Percentiles rank a stretch among this genome's conserved stretches.
phyloP scores from a whole-genome alignment of 371 early-diverging fungal genomes.

The Mortierella sp. region DNA sequence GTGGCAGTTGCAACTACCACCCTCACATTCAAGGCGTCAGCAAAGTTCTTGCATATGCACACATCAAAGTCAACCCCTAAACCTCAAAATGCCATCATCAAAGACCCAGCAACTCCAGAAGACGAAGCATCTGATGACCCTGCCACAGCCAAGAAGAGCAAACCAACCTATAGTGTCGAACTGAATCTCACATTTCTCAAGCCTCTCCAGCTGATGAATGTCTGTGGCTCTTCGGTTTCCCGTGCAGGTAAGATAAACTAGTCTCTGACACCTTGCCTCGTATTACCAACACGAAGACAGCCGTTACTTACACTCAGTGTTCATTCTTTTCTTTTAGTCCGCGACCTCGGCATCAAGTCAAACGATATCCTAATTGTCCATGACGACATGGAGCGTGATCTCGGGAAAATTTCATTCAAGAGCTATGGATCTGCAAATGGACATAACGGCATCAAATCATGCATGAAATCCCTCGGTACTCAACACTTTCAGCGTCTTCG shows the following conservation, averaged over 20 bases:
- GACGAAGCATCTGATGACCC: not conserved
- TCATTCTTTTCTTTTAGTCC: constrained; percentile 32
- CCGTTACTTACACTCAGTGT: not conserved
- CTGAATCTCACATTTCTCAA: constrained; percentile 65
- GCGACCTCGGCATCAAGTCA: constrained; percentile 51
- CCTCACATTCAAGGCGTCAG: constrained; percentile 11
- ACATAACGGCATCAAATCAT: constrained; percentile 83
- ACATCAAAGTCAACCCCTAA: too few relatives aligned
- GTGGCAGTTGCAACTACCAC: constrained; percentile 53
- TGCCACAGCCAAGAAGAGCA: constrained; percentile 8
- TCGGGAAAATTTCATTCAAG: constrained; percentile 74
- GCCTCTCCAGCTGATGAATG: constrained; percentile 75
- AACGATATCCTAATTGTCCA: constrained; percentile 71
- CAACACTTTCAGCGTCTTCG: constrained; percentile 68
- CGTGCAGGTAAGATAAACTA: constrained; percentile 65
- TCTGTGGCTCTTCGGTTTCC: constrained; percentile 74
- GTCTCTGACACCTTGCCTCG: not conserved
- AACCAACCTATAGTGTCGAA: constrained; percentile 47
- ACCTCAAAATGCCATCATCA: too few relatives aligned
- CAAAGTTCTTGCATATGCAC: not conserved
- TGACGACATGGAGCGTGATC: constrained; percentile 79
- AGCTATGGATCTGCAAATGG: constrained; percentile 68
- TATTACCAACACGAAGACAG: not conserved
- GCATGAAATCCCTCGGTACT: constrained; percentile 62
- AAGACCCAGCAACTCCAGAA: too few relatives aligned